A percentile compares a stretch with the other conserved stretches of the same genome.
These are phyloP conservation scores for Rhododendron mucronatum DNA, from an alignment of 148 eudicot genomes.

Conservation along the genomic window DNA sequence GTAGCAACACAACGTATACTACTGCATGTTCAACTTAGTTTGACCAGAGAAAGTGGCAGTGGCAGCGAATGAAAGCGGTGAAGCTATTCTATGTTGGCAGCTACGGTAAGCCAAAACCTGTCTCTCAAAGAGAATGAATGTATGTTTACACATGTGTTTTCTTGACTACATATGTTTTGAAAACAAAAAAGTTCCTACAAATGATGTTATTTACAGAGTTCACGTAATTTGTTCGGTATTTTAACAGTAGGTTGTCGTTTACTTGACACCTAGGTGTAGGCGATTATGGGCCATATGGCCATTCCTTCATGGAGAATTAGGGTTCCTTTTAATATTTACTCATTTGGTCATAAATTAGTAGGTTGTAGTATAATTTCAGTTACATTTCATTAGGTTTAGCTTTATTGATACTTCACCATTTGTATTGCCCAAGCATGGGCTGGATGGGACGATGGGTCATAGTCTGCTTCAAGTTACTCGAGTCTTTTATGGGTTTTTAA, in stretches of 20 bases:
- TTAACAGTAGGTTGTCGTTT: neutral
- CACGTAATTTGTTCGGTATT: neutral
- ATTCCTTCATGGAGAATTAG: neutral
- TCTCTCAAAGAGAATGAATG: neutral
- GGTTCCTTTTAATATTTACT: neutral
- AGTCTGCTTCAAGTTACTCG: neutral
- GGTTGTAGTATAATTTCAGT: neutral
- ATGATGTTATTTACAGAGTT: neutral
- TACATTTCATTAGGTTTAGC: neutral
- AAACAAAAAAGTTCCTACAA: neutral
- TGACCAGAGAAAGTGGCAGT: neutral
- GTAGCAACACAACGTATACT: neutral
- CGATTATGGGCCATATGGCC: neutral
- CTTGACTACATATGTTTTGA: neutral
- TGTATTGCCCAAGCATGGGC: neutral
- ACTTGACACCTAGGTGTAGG: neutral
- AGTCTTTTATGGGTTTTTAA: neutral
- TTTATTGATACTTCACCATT: neutral
- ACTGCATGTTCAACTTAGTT: neutral
- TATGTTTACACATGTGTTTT: neutral
- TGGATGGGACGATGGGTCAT: neutral
- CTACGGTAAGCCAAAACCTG: neutral
- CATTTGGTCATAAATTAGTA: neutral
- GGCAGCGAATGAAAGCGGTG: neutral
- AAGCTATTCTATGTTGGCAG: neutral